Evolutionary conservation across 257 asterid genomes (phyloP), one percentile per base, ranked within the genome.

Genomic region (Avicennia marina): DNA sequence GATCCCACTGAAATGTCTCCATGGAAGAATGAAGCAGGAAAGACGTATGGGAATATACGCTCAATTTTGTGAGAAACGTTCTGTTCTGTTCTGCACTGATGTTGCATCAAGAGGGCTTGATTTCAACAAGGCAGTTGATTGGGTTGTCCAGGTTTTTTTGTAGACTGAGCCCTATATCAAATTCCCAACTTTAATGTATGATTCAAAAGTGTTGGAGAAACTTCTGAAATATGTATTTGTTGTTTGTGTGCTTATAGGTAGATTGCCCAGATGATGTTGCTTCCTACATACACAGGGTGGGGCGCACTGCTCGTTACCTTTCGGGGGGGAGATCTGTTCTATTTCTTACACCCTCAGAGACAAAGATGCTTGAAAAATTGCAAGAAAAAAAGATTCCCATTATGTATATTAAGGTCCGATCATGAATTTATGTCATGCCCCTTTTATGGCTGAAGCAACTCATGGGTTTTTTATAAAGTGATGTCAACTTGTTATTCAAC

Each of bases 91-190:
- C 55, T 78, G 78, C 58, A 93, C 97, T 8, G 99, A 93, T 73
- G 94, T 93, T 64, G 91, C 95, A 55, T 72, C 99, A 26, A 78
- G 99, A 69, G 99, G 99, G 54, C 97, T 93, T 69, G 97, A 93
- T 78, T 93, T 93, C 70, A 83, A 80, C 52, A 81, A 86, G 78
- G 80, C 75, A 3, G 94, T 93, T 12, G 99, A 93, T 70, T 93
- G 99, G 99, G 99, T 93, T 77, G 41, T 36, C 13, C 41, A 36
- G 39, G 70, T 66, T 56, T 25, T 58, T 67, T 17, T n/a, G n/a
- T 90, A 87, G 20, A 18, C 2, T 42, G 29, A 21, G 33, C 47
- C 52, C 47, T 62, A 18, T 15, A 27, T 52, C 21, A 10, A 38
- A 33, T 10, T 7, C 39, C 16, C 20, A 19, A 41, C 34, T 63